These are phyloP conservation scores for Litchi chinensis DNA, from an alignment of 345 rosid genomes.

Conservation along the genomic window DNA sequence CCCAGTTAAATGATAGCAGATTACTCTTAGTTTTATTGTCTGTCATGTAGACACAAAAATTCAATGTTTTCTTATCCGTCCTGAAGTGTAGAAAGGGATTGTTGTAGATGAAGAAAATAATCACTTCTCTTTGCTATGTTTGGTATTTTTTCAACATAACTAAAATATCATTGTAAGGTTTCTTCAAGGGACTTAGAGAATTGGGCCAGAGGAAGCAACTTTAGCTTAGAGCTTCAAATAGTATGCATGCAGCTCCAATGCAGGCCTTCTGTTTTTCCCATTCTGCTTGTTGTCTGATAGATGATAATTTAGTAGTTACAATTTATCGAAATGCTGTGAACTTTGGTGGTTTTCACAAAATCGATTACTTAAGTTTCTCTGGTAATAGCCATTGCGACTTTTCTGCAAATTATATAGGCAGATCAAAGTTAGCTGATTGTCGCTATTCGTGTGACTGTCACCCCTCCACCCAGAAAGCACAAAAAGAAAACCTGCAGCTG, in stretches of 20 bases:
- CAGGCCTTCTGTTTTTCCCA: background rate
- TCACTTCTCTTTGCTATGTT: too few species aligned
- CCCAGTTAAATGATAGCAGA: too few species aligned
- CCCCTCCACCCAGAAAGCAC: too few species aligned
- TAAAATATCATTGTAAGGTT: background rate
- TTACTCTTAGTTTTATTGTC: too few species aligned
- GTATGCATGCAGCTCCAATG: background rate
- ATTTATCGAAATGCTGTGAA: background rate
- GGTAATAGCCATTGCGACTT: background rate
- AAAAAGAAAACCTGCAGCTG: too few species aligned
- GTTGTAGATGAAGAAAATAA: too few species aligned
- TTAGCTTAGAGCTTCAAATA: background rate
- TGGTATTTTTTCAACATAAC: background rate
- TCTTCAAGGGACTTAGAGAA: background rate
- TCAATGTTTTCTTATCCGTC: too few species aligned
- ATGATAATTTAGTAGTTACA: background rate
- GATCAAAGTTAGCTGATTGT: background rate
- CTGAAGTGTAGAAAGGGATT: too few species aligned
- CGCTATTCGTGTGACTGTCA: background rate
- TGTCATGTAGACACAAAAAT: too few species aligned
- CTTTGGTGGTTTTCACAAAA: too few species aligned
- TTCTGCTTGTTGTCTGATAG: background rate
- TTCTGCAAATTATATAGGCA: background rate
- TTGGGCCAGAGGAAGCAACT: background rate
- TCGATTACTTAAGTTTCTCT: background rate